Evolutionary conservation across 2,329 filamentous ascomycete genomes (phyloP), one percentile per base, ranked within the genome.

Genomic region (Aspergillus ochraceus): DNA sequence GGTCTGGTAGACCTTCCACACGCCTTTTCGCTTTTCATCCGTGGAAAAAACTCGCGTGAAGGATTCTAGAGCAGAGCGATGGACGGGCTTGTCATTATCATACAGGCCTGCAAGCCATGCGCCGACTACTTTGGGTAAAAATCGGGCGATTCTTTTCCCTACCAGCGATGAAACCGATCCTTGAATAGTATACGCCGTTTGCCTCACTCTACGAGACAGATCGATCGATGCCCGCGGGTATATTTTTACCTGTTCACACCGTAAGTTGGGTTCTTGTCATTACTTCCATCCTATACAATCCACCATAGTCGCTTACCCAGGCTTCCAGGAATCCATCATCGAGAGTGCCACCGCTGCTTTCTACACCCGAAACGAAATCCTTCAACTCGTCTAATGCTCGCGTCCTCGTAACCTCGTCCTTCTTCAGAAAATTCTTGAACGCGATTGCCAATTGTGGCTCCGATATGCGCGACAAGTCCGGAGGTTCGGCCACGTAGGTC

Each of bases 371-470:
- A 45, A 91, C 80, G 70, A 90, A 84, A 36, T 84, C 74, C 52
- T 91, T 83, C 20, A 99, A 78, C 55, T 98, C 94, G 68, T 98
- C 93, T 29, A 99, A 80, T 0, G 91, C 94, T 74, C 94, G 97
- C 8, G 89, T 84, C 74, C 97, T 96, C 42, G 95, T 99, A 11
- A 88, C 96, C 70, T 88, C 89, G 78, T 97, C 94, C 77, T 95
- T 96, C 79, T 98, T 99, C 54, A 88, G 84, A 3, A 97, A 78
- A 68, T 96, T 97, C 77, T 97, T 96, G 79, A 97, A 91, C n/a
- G 88, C 87, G 14, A 98, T 92, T 42, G 94, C 87, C 42, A 94
- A 82, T 70, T 95, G 90, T 8, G 92, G 84, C 68, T 97, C 88
- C 49, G 88, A 89, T 60, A 99, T 87, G 49, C 80, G 80, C 36